These are phyloP conservation scores for Malus hybrid DNA, from an alignment of 331 rosid species.

Conservation along the genomic window DNA sequence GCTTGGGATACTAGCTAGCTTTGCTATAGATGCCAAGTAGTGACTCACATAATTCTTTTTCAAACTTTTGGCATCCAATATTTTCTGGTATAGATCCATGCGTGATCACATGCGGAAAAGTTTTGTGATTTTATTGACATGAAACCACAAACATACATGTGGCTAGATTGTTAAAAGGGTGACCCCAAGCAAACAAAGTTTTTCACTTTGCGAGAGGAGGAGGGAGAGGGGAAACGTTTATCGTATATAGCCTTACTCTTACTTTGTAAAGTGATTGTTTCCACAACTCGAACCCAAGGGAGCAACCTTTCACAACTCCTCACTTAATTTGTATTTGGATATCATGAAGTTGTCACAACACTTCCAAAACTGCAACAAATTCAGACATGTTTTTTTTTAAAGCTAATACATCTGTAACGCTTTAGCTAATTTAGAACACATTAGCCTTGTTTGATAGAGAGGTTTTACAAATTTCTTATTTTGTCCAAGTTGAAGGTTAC, in stretches of 20 bases:
- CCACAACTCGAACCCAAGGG: too few species aligned
- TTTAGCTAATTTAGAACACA: neutral
- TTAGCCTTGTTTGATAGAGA: too few species aligned
- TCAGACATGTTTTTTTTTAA: neutral
- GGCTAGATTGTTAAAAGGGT: neutral
- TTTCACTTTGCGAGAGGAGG: too few species aligned
- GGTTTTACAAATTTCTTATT: too few species aligned
- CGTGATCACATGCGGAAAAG: neutral
- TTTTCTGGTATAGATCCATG: conserved; percentile 1
- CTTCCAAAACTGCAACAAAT: neutral
- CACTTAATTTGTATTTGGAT: neutral
- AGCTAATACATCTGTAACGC: neutral
- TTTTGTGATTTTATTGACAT: neutral
- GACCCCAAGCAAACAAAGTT: too few species aligned
- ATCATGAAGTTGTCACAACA: neutral
- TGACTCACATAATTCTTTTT: neutral
- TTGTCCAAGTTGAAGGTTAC: too few species aligned
- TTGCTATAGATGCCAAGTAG: conserved; percentile 1
- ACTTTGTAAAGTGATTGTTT: too few species aligned
- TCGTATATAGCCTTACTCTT: too few species aligned
- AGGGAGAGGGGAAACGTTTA: too few species aligned
- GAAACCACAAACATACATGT: neutral
- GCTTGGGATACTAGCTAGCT: neutral
- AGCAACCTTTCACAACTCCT: too few species aligned
- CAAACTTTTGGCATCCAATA: neutral